Evolutionary conservation across 345 rosid species (phyloP).

Genomic region (Eucalyptus globulus): DNA sequence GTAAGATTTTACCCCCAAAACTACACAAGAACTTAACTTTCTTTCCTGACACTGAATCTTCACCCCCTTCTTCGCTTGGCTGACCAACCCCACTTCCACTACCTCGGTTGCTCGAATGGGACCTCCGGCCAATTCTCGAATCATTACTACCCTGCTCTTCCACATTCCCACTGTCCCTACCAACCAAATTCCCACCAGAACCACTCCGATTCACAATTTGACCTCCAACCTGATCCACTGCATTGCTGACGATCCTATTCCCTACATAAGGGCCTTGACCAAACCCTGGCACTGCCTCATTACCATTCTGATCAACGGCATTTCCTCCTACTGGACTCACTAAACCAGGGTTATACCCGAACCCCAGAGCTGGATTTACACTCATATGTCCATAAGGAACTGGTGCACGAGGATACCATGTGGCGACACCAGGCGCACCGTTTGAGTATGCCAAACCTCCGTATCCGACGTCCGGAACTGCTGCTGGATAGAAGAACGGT

Average conservation of each 20-base stretch:
- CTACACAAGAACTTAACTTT: constrained; percentile 64
- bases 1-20: constrained; percentile 69
- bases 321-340: constrained; percentile 23
- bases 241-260: constrained; percentile 30
- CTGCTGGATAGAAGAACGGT: constrained; percentile 30
- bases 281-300: constrained; percentile 14
- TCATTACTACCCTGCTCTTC: constrained; percentile 7
- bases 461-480: constrained; percentile 26
- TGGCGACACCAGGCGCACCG: constrained; percentile 4
- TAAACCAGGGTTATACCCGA: neutral
- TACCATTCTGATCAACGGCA: constrained; percentile 32
- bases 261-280: constrained; percentile 18
- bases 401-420: constrained; percentile 23
- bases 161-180: neutral
- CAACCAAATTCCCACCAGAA: neutral
- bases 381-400: constrained; percentile 25
- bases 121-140: neutral
- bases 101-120: constrained; percentile 10
- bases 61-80: constrained; percentile 45
- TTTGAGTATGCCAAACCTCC: constrained; percentile 34
- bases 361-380: constrained; percentile 18
- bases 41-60: constrained; percentile 39
- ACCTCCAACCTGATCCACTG: constrained; percentile 24
- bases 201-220: neutral
- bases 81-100: constrained; percentile 25